phyloP scores from a whole-genome alignment of 306 rosid species.

The Carpinus fangiana region DNA sequence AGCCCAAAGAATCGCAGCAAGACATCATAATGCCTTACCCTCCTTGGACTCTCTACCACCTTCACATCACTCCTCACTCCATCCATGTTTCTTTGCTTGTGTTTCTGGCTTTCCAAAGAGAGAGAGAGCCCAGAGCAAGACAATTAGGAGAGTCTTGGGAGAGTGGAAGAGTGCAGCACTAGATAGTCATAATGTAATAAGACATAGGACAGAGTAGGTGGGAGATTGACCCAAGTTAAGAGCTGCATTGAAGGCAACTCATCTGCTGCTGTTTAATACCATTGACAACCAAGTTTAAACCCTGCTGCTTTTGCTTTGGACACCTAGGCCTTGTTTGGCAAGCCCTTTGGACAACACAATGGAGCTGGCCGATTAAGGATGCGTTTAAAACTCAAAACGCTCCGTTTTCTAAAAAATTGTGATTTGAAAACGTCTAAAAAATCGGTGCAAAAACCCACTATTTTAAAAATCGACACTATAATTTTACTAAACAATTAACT shows the following conservation, averaged over 20 bases:
- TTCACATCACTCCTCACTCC: conserved; percentile 39
- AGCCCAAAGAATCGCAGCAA: conserved; percentile 38
- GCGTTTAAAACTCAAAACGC: no score
- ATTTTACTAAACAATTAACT: no score
- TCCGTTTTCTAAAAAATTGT: no score
- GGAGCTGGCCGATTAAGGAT: background rate
- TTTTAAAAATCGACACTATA: no score
- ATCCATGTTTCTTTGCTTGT: conserved; percentile 18
- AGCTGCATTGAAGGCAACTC: conserved; percentile 4
- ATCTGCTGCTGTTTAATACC: background rate
- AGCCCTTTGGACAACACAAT: background rate
- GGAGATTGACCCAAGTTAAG: background rate
- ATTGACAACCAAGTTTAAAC: background rate
- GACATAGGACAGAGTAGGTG: conserved; percentile 2
- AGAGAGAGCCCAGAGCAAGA: background rate
- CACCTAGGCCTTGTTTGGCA: no score
- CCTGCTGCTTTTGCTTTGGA: background rate
- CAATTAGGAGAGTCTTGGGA: background rate
- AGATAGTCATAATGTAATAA: background rate
- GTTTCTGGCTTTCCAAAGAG: background rate
- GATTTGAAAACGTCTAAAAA: no score
- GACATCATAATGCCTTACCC: conserved; percentile 25
- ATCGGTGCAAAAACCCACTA: no score
- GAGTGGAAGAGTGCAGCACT: background rate
- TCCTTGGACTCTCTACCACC: conserved; percentile 29